These are phyloP conservation scores for Angomonas deanei DNA, from an alignment of 208 protist species.

Conservation along the genomic window DNA sequence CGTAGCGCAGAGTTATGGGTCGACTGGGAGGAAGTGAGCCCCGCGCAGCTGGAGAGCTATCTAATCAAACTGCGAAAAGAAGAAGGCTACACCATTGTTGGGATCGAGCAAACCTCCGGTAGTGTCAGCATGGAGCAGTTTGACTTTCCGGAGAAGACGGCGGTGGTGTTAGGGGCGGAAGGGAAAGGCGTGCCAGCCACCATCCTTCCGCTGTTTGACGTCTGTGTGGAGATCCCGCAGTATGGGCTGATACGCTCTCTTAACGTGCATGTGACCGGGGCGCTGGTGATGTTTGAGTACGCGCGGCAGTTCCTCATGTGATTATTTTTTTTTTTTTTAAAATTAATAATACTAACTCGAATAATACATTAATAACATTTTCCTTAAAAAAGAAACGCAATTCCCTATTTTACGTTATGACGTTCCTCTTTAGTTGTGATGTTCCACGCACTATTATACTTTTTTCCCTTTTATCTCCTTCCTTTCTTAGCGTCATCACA, in stretches of 20 bases:
- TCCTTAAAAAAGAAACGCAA: no score
- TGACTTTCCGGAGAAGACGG: constrained; percentile 56
- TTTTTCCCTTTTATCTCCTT: constrained; percentile 12
- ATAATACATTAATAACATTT: neutral
- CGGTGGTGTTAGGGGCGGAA: constrained; percentile 83
- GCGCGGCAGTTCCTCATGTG: constrained; percentile 79
- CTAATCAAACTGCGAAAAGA: constrained; percentile 37
- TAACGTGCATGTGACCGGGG: constrained; percentile 91
- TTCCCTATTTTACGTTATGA: no score
- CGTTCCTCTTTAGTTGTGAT: neutral
- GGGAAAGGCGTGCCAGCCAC: constrained; percentile 84
- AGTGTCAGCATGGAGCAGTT: constrained; percentile 74
- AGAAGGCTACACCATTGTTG: constrained; percentile 82
- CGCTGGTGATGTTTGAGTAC: constrained; percentile 90
- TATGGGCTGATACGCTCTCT: constrained; percentile 87
- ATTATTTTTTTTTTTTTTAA: constrained; percentile 13
- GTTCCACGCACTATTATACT: neutral
- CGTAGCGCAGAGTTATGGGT: constrained; percentile 89
- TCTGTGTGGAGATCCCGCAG: constrained; percentile 90
- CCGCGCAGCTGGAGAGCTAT: constrained; percentile 48
- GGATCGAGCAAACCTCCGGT: constrained; percentile 85
- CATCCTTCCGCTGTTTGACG: constrained; percentile 72
- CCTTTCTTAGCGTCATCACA: no score
- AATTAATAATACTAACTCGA: neutral
- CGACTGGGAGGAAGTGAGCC: constrained; percentile 66